These are phyloP conservation scores for Yarrowia sp. DNA, from an alignment of 805 yeast genomes.

Conservation along the genomic window DNA sequence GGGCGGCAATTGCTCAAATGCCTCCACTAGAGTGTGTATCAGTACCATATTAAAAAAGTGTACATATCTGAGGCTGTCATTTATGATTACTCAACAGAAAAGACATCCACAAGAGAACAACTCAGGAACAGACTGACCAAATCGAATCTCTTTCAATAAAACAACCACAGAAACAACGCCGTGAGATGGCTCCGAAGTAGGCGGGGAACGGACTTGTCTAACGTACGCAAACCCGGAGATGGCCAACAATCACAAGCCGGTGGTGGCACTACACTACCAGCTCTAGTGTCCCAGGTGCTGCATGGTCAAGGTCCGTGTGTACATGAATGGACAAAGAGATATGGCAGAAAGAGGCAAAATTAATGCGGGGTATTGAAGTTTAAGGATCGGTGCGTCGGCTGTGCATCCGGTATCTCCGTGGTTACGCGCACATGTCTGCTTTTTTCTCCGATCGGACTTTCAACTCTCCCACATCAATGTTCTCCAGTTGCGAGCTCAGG, in stretches of 20 bases:
- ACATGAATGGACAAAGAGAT: not conserved
- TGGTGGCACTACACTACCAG: not conserved
- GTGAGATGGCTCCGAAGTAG: not conserved
- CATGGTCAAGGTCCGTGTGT: conserved; percentile 7
- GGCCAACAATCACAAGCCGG: not conserved
- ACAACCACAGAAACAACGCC: not conserved
- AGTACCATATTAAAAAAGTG: not conserved
- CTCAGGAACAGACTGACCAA: too few species aligned
- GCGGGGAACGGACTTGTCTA: conserved; percentile 3
- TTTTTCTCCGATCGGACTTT: not conserved
- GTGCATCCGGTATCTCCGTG: not conserved
- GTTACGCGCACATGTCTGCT: not conserved
- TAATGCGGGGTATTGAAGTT: conserved; percentile 8
- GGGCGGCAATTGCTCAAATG: not conserved
- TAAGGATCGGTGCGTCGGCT: not conserved
- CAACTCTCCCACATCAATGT: too few species aligned
- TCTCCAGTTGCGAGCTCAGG: not conserved
- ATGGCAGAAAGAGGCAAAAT: not conserved
- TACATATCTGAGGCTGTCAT: not conserved
- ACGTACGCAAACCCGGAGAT: not conserved
- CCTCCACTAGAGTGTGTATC: not conserved
- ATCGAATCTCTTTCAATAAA: too few species aligned
- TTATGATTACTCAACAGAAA: conserved; percentile 19
- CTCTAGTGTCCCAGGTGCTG: not conserved
- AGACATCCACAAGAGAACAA: not conserved